phyloP scores from a whole-genome alignment of 106 monocot genomes.

The Dactylorhiza incarnata region DNA sequence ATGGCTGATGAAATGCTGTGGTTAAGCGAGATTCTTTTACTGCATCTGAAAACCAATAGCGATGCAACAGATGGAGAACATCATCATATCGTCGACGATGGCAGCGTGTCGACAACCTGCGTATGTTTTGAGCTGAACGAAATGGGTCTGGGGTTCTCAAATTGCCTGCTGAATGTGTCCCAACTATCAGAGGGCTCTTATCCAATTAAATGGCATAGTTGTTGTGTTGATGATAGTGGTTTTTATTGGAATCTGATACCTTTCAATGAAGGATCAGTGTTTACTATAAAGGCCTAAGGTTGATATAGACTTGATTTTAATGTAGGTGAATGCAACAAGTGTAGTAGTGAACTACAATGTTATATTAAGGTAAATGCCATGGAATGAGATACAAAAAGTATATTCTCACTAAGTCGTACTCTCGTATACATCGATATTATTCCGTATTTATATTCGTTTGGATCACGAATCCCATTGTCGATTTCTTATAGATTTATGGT shows the following conservation, averaged over 20 bases:
- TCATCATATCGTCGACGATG: background rate
- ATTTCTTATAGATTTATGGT: too few species aligned
- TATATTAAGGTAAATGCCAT: too few species aligned
- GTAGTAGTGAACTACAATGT: fast-evolving
- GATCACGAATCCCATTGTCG: too few species aligned
- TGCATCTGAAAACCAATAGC: conserved; percentile 10
- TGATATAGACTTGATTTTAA: background rate
- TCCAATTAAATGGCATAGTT: conserved; percentile 69
- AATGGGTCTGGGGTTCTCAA: conserved; percentile 49
- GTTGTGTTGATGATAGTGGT: conserved; percentile 45
- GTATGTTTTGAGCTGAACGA: conserved; percentile 31
- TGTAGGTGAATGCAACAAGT: too few species aligned
- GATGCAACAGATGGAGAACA: background rate
- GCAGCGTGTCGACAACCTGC: conserved; percentile 24
- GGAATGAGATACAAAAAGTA: too few species aligned
- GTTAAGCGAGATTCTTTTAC: conserved; percentile 30
- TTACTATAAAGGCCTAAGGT: conserved; percentile 35
- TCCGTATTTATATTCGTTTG: too few species aligned
- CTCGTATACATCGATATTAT: too few species aligned
- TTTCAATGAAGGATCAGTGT: conserved; percentile 25
- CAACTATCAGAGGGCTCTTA: conserved; percentile 61
- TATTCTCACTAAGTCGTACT: too few species aligned
- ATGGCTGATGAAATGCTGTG: conserved; percentile 26
- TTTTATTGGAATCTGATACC: conserved; percentile 48
- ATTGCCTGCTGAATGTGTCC: conserved; percentile 70